Conservation (phyloP, 345 rosid genomes). For the Rhodomyrtus tomentosa region DNA sequence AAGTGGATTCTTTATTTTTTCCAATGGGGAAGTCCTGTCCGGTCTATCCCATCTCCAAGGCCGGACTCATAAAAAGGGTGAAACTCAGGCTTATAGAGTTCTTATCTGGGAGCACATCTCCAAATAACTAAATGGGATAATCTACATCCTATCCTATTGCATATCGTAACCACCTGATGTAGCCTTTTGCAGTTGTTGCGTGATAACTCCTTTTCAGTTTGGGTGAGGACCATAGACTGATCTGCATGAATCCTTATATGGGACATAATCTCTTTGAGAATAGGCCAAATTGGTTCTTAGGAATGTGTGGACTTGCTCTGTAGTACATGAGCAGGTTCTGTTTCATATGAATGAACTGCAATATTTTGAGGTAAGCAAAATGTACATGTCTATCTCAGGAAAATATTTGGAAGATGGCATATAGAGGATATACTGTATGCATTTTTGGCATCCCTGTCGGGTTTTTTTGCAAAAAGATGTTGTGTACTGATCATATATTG, state of each 20-base stretch:
- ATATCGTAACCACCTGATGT: not conserved
- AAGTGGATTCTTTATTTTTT: not conserved
- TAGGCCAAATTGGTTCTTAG: not conserved
- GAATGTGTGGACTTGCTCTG: not conserved
- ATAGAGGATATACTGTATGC: not conserved
- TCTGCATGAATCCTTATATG: not conserved
- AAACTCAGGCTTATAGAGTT: not conserved
- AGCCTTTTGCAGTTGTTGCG: not conserved
- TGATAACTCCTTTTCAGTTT: not conserved
- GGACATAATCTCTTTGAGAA: not conserved
- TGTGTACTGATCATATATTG: not conserved
- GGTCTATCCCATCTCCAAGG: not conserved
- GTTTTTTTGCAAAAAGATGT: not conserved
- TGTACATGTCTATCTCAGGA: not conserved
- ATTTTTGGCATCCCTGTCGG: not conserved
- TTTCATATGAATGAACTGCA: not conserved
- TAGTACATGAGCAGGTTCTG: not conserved
- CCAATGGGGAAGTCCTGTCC: not conserved
- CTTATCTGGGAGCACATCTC: not conserved
- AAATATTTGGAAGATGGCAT: not conserved
- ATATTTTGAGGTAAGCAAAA: not conserved
- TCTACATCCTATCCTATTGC: not conserved
- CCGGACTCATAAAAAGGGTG: not conserved
- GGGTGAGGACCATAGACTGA: not conserved
- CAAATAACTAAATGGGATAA: not conserved